A percentile compares a stretch with the other conserved stretches of the same genome.
These are phyloP conservation scores for Lomentospora prolificans DNA, from an alignment of 2,329 filamentous ascomycete species.

Conservation along the genomic window DNA sequence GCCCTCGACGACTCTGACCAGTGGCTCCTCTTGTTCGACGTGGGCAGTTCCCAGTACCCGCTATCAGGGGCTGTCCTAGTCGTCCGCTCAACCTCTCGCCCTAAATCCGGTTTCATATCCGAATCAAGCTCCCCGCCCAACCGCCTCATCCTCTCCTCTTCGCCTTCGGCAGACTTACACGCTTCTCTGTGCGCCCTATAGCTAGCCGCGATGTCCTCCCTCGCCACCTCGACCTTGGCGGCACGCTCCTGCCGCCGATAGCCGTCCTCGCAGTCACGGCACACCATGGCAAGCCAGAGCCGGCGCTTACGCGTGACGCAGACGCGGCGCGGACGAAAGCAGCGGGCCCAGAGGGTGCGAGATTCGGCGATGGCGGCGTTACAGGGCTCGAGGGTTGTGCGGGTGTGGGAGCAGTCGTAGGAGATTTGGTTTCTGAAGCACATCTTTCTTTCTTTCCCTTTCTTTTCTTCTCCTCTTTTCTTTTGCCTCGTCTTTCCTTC, in stretches of 20 bases:
- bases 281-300: neutral
- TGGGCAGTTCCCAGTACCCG: neutral
- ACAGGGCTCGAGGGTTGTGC: neutral
- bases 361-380: neutral
- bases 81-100: neutral
- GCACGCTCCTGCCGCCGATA: neutral
- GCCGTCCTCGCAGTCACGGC: neutral
- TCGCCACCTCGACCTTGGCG: neutral
- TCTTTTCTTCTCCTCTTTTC: no score
- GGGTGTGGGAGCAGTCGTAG: conserved; percentile 4
- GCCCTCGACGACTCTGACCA: neutral
- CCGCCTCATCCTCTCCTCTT: neutral
- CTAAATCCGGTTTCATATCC: neutral
- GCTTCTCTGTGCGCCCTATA: neutral
- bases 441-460: neutral
- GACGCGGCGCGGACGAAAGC: neutral
- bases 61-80: neutral
- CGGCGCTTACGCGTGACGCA: neutral
- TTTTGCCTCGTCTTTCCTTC: no score
- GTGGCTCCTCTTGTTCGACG: neutral
- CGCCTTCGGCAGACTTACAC: neutral
- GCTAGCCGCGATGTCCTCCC: neutral
- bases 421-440: conserved; percentile 1
- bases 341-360: neutral
- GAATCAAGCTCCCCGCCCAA: neutral